Percentiles rank a stretch among this genome's conserved stretches.
Evolutionary conservation across 192 early-diverging fungal species (phyloP).

Genomic region (Umbelopsis sp.): DNA sequence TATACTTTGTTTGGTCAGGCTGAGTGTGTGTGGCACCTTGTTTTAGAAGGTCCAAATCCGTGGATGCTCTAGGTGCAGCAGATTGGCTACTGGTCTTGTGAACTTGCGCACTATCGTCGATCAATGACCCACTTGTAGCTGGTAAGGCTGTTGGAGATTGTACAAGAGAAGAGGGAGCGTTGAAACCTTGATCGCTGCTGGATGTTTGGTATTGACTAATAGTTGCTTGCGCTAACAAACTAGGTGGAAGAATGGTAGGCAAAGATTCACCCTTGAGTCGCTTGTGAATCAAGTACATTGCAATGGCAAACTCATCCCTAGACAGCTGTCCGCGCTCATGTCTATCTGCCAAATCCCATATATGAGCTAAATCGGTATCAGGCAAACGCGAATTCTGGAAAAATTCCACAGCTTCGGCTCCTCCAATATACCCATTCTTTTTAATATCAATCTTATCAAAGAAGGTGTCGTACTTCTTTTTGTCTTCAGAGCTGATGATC

Average conservation of each 20-base stretch:
- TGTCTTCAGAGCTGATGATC: slow-evolving; percentile 23
- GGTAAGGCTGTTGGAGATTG: neutral
- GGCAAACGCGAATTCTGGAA: slow-evolving; percentile 28
- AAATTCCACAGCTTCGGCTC: slow-evolving; percentile 22
- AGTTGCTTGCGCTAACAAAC: slow-evolving; percentile 34
- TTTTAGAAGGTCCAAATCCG: too few species aligned
- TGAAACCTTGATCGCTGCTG: neutral
- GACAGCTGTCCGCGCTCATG: slow-evolving; percentile 56
- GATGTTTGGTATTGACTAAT: neutral
- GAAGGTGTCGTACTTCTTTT: slow-evolving; percentile 10
- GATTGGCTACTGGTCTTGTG: too few species aligned
- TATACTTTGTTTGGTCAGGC: too few species aligned
- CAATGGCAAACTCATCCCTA: slow-evolving; percentile 72
- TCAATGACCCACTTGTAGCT: too few species aligned
- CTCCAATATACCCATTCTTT: neutral
- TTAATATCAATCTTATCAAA: slow-evolving; percentile 14
- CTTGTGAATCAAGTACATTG: slow-evolving; percentile 71
- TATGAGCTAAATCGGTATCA: slow-evolving; percentile 20
- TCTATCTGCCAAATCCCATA: slow-evolving; percentile 63
- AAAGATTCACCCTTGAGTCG: slow-evolving; percentile 49
- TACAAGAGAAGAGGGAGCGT: neutral
- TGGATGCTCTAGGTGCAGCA: too few species aligned
- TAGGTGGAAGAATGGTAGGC: slow-evolving; percentile 57
- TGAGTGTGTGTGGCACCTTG: too few species aligned
- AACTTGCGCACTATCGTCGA: too few species aligned